Base-by-base conservation (phyloP, 768 basidiomycete species). In the Leccinum sublutescens region DNA sequence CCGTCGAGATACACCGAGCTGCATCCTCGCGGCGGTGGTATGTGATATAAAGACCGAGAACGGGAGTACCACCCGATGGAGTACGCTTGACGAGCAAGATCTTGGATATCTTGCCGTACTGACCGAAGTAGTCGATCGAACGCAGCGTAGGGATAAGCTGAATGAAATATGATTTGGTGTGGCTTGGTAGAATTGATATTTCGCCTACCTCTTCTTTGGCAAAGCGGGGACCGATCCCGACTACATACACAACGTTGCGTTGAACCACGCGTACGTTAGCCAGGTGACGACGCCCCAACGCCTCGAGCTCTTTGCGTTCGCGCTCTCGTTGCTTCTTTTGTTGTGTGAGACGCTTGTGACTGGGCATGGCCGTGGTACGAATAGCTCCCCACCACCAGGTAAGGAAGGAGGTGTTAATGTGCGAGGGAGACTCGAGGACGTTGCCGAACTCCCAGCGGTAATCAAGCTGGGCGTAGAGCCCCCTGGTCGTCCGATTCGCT, bases 41-140 rank as follows among this genome's bases (percentile, higher is more conserved):
- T 11, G 95, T 96, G 74, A 99, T 94, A 74, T 98, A 98, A 47
- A 99, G 79, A n/a, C 96, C 96, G 38, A 96, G 84, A 50, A 88
- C 86, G 51, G 88, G 88, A 15, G 80, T 83, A 57, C 83, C 83
- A 51, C 86, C 88, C 9, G 91, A 85, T 4, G 87, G 80, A 5
- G 87, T 89, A 40, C 96, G 88, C 74, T 98, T 98, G 52, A 93
- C 88, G 33, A 99, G 83, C 55, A 98, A 80, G 51, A 99, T 93
- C 78, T 96, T 96, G 47, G 89, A 86, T 65, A 99, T 98, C 79
- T 95, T 98, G 65, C 97, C 97, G 74, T 98, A 99, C 71, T 97
- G 95, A 10, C 97, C 97, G 71, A 98, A 98, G 71, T 97, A 98
- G 65, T 99, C 97, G 65, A 88, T 88, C 5, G 93, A 95, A 50